Conservation (phyloP, 495 filamentous ascomycete species). For the Monascus purpureus region DNA sequence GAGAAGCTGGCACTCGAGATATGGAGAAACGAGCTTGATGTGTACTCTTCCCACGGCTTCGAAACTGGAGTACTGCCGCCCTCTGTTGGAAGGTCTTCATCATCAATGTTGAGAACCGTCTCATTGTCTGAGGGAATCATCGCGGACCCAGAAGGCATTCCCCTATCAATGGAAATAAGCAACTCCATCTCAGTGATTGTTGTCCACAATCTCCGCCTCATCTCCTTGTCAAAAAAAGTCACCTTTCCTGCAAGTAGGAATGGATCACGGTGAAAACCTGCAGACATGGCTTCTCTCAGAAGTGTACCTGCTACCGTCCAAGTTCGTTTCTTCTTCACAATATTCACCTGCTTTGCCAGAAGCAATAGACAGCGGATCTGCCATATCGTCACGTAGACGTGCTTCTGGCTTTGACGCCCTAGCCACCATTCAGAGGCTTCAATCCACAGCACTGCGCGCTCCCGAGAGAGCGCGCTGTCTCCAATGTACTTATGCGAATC, state of each 20-base stretch:
- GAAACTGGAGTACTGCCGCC: not conserved
- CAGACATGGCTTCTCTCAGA: constrained; percentile 32
- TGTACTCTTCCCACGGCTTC: constrained; percentile 1
- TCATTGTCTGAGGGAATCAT: constrained; percentile 35
- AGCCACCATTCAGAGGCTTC: constrained; percentile 22
- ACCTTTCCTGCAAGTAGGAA: constrained; percentile 22
- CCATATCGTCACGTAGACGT: constrained; percentile 30
- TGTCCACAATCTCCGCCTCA: constrained; percentile 41
- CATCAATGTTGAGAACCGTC: constrained; percentile 33
- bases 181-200: constrained; percentile 40
- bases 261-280: constrained; percentile 43
- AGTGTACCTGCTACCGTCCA: constrained; percentile 39
- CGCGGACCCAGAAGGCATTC: constrained; percentile 37
- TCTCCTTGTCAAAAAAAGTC: constrained; percentile 32
- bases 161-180: constrained; percentile 38
- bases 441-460: constrained; percentile 23
- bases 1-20: not conserved
- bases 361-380: constrained; percentile 36
- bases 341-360: constrained; percentile 34
- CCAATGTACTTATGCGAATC: no score
- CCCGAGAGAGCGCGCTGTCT: constrained; percentile 19
- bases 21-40: constrained; percentile 2
- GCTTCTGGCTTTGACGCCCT: constrained; percentile 21
- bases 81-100: constrained; percentile 13
- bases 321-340: constrained; percentile 33